Evolutionary conservation across 176 grass and related monocot genomes (phyloP), one percentile per base, ranked within the genome.

Genomic region (Triticum monococcum): DNA sequence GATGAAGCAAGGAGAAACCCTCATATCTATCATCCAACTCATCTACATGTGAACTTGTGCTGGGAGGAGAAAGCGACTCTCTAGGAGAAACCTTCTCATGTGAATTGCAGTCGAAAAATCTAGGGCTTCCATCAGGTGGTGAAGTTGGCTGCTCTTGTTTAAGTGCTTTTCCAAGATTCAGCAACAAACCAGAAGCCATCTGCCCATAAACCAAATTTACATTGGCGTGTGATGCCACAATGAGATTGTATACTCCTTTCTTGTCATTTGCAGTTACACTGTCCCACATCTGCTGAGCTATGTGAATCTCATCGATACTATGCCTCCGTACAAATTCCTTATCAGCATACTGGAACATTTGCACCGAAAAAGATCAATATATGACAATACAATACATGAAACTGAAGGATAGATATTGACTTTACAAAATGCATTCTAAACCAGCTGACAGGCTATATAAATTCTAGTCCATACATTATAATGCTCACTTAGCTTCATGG

Each of bases 1-100:
- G 79, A 79, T 99, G 97, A 91, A 99, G 91, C 83, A 99, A 85
- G 80, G 97, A 93, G 79, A 93, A 94, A 83, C 97, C 97, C 85
- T 97, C 92, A 35, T 88, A 88, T 72, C 56, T 79, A 9, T 94
- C 92, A 61, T 86, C 91, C 52, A 63, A 60, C 4, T 93, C 89
- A 80, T 84, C 89, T 79, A 36, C 81, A 11, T 25, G 84, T 41
- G 89, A 92, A 77, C 68, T 95, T 43, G 79, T 93, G 87, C 87
- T 95, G 66, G 81, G 50, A n/a, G 84, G 89, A 84, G 84, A 86
- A 93, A 74, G 71, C 33, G 81, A 23, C 67, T 75, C 88, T 56
- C 59, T 85, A 32, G 81, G 79, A 86, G 81, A 93, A 85, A 61
- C 9, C 78, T 91, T 95, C 12, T 89, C 86, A 64, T 83, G 79